Conservation (phyloP, 768 basidiomycete species). For the Rhizopogon vinicolor region DNA sequence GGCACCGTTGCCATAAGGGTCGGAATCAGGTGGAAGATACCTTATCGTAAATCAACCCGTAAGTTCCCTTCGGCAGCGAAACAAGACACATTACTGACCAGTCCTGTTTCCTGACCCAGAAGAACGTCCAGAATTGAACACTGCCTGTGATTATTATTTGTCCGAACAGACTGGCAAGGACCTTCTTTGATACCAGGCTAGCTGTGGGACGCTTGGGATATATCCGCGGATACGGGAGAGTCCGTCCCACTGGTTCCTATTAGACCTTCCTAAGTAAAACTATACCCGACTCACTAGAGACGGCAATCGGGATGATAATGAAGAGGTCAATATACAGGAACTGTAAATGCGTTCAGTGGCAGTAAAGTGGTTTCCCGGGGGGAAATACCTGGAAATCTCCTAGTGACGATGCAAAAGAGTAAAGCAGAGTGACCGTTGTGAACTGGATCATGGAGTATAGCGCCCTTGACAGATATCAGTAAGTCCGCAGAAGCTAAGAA, state of each 20-base stretch:
- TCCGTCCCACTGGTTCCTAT: constrained; percentile 77
- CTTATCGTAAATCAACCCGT: constrained; percentile 30
- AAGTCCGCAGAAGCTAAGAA: not conserved
- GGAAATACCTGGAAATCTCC: constrained; percentile 88
- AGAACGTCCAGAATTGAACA: constrained; percentile 82
- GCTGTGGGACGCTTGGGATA: constrained; percentile 91
- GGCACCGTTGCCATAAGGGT: constrained; percentile 50
- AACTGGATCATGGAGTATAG: constrained; percentile 98
- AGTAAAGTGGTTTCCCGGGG: not conserved
- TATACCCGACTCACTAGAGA: constrained; percentile 69
- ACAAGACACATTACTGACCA: constrained; percentile 49
- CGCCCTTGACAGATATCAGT: constrained; percentile 57
- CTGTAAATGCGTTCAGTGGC: constrained; percentile 30
- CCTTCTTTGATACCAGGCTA: constrained; percentile 92
- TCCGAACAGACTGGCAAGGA: constrained; percentile 87
- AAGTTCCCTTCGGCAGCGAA: not conserved
- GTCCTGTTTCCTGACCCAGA: constrained; percentile 80
- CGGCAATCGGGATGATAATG: constrained; percentile 95
- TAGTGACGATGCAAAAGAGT: constrained; percentile 93
- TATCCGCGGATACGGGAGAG: constrained; percentile 82
- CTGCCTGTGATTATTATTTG: constrained; percentile 84
- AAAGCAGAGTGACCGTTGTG: constrained; percentile 93
- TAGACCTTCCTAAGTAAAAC: not conserved
- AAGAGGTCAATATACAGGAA: constrained; percentile 98
- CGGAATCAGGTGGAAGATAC: constrained; percentile 56